Evolutionary conservation across 192 early-diverging fungal species (phyloP), one percentile per base, ranked within the genome.

Genomic region (Coemansia sp.): DNA sequence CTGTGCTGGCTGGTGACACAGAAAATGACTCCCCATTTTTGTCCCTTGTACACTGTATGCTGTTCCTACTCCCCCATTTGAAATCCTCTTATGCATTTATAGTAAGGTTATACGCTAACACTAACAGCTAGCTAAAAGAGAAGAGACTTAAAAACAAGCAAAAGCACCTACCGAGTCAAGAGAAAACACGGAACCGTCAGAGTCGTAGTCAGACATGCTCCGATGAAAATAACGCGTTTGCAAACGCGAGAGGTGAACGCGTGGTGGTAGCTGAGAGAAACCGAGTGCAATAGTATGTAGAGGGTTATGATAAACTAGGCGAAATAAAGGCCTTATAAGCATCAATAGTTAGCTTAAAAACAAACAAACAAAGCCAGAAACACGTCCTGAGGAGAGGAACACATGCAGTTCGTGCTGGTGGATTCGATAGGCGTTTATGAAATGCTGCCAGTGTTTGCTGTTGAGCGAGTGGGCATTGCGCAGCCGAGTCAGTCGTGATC

Each of bases 131-230:
- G 19, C 53, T 20, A 54, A 6, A 23, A 1, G 22, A 54, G 14
- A 3, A 54, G 22, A 27, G 7, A 11, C 54, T 9, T 32, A 57
- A 30, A 25, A 19, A 57, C 14, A 57, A 17, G 27, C 0, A 31
- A 21, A 5, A 32, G n/a, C 2, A 74, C 66, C 66, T 72, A 72
- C 76, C 24, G 69, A 68, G 25, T 60, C 61, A 3, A 57, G 57
- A 17, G 59, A 57, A 56, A 56, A 51, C 36, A 46, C 64, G 7
- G 79, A 82, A 27, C 79, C 79, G 54, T 82, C 79, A 51, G 79
- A 82, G 30, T 82, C 79, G 33, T 63, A 72, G 59, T 76, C 73
- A n/a, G 79, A 75, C 74, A 76, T 72, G 39, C 57, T 36, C 63
- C 29, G 32, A 31, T 56, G 54, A 23, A 54, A 56, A 29, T 4